phyloP scores from a whole-genome alignment of 177 flowering plant species.

The Vitis hybrid region DNA sequence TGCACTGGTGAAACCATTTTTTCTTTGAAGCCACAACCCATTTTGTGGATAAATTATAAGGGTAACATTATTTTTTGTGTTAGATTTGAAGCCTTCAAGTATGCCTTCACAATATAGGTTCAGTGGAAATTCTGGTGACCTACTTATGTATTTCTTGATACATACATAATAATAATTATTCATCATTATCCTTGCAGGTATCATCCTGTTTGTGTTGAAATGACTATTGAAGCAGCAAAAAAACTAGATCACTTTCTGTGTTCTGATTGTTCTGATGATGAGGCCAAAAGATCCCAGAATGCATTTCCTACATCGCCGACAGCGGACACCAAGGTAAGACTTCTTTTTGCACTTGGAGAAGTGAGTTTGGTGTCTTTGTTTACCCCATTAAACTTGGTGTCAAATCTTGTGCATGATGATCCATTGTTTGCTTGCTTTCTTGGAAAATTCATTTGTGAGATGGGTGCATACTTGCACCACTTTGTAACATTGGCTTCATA shows the following conservation, averaged over 20 bases:
- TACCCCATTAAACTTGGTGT: not conserved
- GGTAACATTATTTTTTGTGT: not conserved
- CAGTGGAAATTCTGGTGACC: not conserved
- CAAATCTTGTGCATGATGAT: not conserved
- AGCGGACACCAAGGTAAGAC: conserved; percentile 51
- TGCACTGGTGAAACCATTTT: not conserved
- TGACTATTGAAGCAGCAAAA: conserved; percentile 76
- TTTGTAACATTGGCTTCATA: too few relatives aligned
- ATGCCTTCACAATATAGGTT: not conserved
- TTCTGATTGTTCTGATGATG: conserved; percentile 70
- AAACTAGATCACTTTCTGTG: conserved; percentile 71
- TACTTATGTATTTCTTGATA: not conserved
- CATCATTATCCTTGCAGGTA: conserved; percentile 43
- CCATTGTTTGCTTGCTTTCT: not conserved
- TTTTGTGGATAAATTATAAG: not conserved
- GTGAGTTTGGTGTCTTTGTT: not conserved
- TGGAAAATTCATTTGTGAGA: not conserved
- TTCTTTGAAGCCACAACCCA: too few relatives aligned
- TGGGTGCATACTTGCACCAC: too few relatives aligned
- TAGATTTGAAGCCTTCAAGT: not conserved
- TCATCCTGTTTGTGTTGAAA: conserved; percentile 83
- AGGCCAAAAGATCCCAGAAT: conserved; percentile 44
- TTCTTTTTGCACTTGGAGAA: not conserved
- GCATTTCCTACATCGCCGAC: conserved; percentile 41
- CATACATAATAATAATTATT: not conserved